Conservation (phyloP, 768 basidiomycete species). For the Nidula microcarpa region DNA sequence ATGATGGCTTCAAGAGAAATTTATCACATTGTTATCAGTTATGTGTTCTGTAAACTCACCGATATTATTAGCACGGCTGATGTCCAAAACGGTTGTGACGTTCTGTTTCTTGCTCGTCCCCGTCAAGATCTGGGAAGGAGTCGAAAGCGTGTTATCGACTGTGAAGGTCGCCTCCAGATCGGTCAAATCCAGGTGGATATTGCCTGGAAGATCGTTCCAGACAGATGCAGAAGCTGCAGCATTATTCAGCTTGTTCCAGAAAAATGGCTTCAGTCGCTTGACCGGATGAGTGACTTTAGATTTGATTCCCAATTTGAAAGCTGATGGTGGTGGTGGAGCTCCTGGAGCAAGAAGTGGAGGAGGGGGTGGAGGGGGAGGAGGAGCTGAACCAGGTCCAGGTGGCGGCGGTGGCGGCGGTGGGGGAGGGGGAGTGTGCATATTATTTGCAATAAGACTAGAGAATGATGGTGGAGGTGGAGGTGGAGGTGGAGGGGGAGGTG, state of each 20-base stretch:
- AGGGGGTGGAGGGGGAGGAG: constrained; percentile 30
- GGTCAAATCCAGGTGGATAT: constrained; percentile 49
- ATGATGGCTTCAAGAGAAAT: constrained; percentile 61
- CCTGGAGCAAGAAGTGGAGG: constrained; percentile 20
- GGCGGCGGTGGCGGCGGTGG: constrained; percentile 30
- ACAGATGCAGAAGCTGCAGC: constrained; percentile 45
- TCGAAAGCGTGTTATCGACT: constrained; percentile 43
- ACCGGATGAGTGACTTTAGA: constrained; percentile 37
- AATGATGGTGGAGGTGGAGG: constrained; percentile 18
- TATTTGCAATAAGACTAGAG: constrained; percentile 5
- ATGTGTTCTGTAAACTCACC: constrained; percentile 37
- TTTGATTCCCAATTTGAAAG: constrained; percentile 25
- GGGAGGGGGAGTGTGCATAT: constrained; percentile 9
- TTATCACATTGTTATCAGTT: constrained; percentile 3
- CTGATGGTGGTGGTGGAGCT: constrained; percentile 38
- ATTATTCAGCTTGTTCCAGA: constrained; percentile 79
- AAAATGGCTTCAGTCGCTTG: constrained; percentile 78
- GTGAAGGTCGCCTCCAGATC: constrained; percentile 77
- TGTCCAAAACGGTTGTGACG: constrained; percentile 72
- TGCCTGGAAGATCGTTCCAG: constrained; percentile 58
- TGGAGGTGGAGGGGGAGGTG: constrained; percentile 16
- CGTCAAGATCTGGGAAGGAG: constrained; percentile 34
- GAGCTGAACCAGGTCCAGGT: constrained; percentile 16
- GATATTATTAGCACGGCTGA: constrained; percentile 80
- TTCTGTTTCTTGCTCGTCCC: constrained; percentile 51